Evolutionary conservation across 1,139 yeast genomes (phyloP).

Genomic region (Nadsonia starkeyi-henricii): DNA sequence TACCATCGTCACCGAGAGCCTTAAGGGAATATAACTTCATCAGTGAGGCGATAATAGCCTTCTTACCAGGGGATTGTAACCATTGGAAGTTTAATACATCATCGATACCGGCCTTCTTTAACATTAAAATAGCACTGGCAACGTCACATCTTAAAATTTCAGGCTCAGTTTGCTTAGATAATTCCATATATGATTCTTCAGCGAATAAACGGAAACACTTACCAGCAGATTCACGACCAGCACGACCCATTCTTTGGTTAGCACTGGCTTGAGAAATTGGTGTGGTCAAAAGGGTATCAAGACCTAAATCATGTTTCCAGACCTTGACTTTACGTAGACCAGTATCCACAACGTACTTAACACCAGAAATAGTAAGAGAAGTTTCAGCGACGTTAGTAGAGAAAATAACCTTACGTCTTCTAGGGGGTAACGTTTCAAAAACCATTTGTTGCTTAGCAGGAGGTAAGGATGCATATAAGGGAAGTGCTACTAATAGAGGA

Average conservation of each 20-base stretch:
- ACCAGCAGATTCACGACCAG: slow-evolving; percentile 93
- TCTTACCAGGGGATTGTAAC: slow-evolving; percentile 82
- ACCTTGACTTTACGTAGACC: slow-evolving; percentile 88
- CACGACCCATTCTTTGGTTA: slow-evolving; percentile 92
- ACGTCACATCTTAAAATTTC: slow-evolving; percentile 83
- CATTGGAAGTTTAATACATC: slow-evolving; percentile 81
- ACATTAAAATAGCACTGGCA: slow-evolving; percentile 66
- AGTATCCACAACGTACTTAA: slow-evolving; percentile 83
- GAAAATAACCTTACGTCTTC: slow-evolving; percentile 67
- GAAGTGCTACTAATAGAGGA: slow-evolving; percentile 62
- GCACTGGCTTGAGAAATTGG: slow-evolving; percentile 94
- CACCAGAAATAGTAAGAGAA: slow-evolving; percentile 89
- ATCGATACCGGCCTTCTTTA: slow-evolving; percentile 71
- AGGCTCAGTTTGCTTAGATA: slow-evolving; percentile 77
- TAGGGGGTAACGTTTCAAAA: slow-evolving; percentile 43
- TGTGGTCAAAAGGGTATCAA: slow-evolving; percentile 79
- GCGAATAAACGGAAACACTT: slow-evolving; percentile 77
- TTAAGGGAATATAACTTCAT: slow-evolving; percentile 63
- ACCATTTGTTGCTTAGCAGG: slow-evolving; percentile 71
- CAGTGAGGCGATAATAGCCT: slow-evolving; percentile 62
- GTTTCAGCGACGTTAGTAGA: slow-evolving; percentile 97
- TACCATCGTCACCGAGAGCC: slow-evolving; percentile 66
- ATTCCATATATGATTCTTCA: slow-evolving; percentile 47
- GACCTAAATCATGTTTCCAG: slow-evolving; percentile 85
- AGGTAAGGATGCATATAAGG: slow-evolving; percentile 86